A percentile compares a stretch with the other conserved stretches of the same genome.
These are phyloP conservation scores for Stylonectria norvegica DNA, from an alignment of 2,329 filamentous ascomycete genomes.

Conservation along the genomic window DNA sequence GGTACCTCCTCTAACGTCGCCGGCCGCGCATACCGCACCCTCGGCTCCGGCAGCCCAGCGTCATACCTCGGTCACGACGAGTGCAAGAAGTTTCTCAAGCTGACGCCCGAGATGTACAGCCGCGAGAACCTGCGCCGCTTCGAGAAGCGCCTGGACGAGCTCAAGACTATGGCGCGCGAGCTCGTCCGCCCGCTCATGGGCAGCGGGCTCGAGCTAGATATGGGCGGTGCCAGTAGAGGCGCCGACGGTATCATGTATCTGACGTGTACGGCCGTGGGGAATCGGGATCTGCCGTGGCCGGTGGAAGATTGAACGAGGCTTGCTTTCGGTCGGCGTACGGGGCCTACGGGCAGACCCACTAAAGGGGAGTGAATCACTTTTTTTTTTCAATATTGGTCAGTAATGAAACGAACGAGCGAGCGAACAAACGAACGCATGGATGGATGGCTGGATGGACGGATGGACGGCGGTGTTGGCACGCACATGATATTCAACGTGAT, in stretches of 20 bases:
- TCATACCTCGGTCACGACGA: slow-evolving; percentile 80
- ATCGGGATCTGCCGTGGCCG: slow-evolving; percentile 50
- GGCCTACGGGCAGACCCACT: no score
- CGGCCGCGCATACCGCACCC: slow-evolving; percentile 72
- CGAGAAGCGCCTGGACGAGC: slow-evolving; percentile 81
- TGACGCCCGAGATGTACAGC: slow-evolving; percentile 76
- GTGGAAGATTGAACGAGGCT: slow-evolving; percentile 32
- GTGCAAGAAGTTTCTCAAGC: slow-evolving; percentile 84
- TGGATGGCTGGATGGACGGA: not conserved
- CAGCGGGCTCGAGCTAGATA: slow-evolving; percentile 77
- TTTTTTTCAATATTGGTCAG: no score
- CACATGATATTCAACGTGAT: slow-evolving; percentile 5
- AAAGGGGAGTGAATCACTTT: no score
- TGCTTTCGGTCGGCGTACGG: no score
- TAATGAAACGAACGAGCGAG: no score
- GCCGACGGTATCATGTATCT: slow-evolving; percentile 47
- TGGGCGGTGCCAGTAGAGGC: slow-evolving; percentile 42
- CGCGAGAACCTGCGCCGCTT: slow-evolving; percentile 83
- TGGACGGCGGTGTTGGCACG: not conserved
- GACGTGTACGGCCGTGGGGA: slow-evolving; percentile 48
- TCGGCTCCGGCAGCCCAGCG: slow-evolving; percentile 59
- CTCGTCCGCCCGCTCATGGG: slow-evolving; percentile 82
- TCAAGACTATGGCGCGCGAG: slow-evolving; percentile 80
- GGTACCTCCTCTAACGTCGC: slow-evolving; percentile 53
- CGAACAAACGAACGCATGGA: no score